Evolutionary conservation across 352 stramenopile genomes (phyloP), one percentile per base, ranked within the genome.

Genomic region (Globisporangium iwayamae): DNA sequence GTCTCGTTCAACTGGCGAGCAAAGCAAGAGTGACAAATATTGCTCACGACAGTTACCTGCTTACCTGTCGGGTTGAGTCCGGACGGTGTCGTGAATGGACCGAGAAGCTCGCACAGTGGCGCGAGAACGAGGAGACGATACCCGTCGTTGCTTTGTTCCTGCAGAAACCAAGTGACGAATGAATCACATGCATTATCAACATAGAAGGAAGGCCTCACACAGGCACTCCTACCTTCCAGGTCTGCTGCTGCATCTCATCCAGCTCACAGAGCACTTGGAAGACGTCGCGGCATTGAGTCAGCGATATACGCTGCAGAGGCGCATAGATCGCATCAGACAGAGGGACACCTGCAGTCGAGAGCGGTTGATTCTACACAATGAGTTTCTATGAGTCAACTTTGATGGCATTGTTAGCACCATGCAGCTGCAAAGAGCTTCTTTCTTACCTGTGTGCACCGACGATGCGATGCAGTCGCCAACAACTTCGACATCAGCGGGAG

Each of bases 251-350:
- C 20, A 75, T 57, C 11, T 55, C 56, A 34, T 77, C 63, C 10
- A 85, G 50, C 57, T 76, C 72, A 30, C 65, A 62, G 34, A 83
- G 39, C 25, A 78, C 51, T 34, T 80, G 70, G 39, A 74, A 78
- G 34, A 80, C 53, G 60, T 69, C 70, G 32, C 63, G 74, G 14
- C 70, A 78, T 25, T 66, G 67, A 30, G 60, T 70, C 34, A 87
- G 73, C 32, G 47, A 71, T 54, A 87, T 56, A 22, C 62, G 60
- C 9, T 66, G 63, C 10, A 85, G 69, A 30, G 66, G 66, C 48
- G 75, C 59, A 2, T 64, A 66, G 3, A 62, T 61, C 28, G 52
- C 41, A 4, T 66, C 56, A 18, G 59, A 69, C 36, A 62, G 22
- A 16, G 39, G 30, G 9, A 54, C 8, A 18, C 53, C 62, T 45